Percentiles rank a stretch among this genome's conserved stretches.
phyloP scores from a whole-genome alignment of 2,329 filamentous ascomycete genomes.

The Pseudopyricularia javanii region DNA sequence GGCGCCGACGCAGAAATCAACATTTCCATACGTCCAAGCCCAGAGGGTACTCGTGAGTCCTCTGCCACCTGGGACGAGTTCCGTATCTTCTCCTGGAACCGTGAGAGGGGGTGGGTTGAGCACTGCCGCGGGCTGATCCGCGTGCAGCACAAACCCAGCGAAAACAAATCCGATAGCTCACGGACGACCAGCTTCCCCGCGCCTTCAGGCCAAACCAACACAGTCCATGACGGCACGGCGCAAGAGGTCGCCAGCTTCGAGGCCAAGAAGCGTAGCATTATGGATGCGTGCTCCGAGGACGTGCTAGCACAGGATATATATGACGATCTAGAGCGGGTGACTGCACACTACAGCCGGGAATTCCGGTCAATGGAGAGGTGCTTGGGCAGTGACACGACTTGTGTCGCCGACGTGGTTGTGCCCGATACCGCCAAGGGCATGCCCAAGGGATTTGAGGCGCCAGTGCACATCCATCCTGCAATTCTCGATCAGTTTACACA shows the following conservation, averaged over 20 bases:
- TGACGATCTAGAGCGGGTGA: constrained; percentile 6
- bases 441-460: constrained; percentile 29
- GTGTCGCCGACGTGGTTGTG: constrained; percentile 21
- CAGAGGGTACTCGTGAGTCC: constrained; percentile 7
- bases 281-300: not conserved
- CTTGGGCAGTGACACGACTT: constrained; percentile 10
- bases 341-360: constrained; percentile 4
- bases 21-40: constrained; percentile 9
- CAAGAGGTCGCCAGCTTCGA: not conserved
- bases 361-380: constrained; percentile 10
- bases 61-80: constrained; percentile 15
- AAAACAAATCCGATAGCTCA: not conserved
- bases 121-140: constrained; percentile 15
- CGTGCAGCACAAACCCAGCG: constrained; percentile 1
- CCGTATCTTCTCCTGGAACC: constrained; percentile 16
- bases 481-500: constrained; percentile 24
- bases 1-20: constrained; percentile 14
- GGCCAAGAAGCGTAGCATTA: not conserved
- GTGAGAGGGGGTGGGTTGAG: constrained; percentile 14
- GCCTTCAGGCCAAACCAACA: not conserved
- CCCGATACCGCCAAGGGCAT: constrained; percentile 30
- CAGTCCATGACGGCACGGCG: not conserved
- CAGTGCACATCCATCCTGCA: constrained; percentile 30
- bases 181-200: not conserved
- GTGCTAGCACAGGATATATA: constrained; percentile 4